These are phyloP conservation scores for Coniochaeta ligniaria DNA, from an alignment of 2,329 filamentous ascomycete species.

Conservation along the genomic window DNA sequence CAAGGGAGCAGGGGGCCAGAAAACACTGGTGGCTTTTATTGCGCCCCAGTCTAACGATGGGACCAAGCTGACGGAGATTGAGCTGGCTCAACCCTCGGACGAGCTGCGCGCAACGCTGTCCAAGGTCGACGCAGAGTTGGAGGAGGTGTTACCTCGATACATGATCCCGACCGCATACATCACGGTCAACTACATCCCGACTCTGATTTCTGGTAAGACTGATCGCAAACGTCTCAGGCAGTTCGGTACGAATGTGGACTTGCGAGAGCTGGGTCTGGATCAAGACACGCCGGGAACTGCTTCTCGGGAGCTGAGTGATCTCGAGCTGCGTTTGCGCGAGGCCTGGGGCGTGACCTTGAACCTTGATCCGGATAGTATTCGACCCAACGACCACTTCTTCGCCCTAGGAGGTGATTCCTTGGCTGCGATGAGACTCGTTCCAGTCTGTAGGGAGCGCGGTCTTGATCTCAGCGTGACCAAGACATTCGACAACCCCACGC, in stretches of 20 bases:
- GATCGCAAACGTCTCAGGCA: slow-evolving; percentile 29
- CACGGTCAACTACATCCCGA: slow-evolving; percentile 31
- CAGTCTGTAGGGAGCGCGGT: slow-evolving; percentile 27
- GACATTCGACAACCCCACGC: slow-evolving; percentile 36
- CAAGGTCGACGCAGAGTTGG: slow-evolving; percentile 8
- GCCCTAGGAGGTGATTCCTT: slow-evolving; percentile 43
- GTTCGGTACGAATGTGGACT: slow-evolving; percentile 19
- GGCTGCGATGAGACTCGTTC: slow-evolving; percentile 42
- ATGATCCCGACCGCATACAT: slow-evolving; percentile 36
- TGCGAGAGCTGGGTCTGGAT: neutral
- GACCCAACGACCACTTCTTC: slow-evolving; percentile 37
- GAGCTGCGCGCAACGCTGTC: slow-evolving; percentile 12
- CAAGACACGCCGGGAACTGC: neutral
- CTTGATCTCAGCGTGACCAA: slow-evolving; percentile 35
- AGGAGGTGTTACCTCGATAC: slow-evolving; percentile 18
- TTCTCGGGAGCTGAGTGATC: slow-evolving; percentile 19
- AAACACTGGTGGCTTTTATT: slow-evolving; percentile 24
- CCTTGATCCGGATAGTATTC: slow-evolving; percentile 11
- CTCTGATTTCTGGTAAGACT: slow-evolving; percentile 35
- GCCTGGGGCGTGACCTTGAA: slow-evolving; percentile 21
- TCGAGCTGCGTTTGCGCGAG: slow-evolving; percentile 22
- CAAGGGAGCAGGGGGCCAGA: slow-evolving; percentile 8
- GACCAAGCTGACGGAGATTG: slow-evolving; percentile 11
- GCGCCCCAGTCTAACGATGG: slow-evolving; percentile 9
- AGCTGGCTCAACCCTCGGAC: slow-evolving; percentile 1